Base-by-base conservation (phyloP, 257 asterid genomes). In the Petrea volubilis region DNA sequence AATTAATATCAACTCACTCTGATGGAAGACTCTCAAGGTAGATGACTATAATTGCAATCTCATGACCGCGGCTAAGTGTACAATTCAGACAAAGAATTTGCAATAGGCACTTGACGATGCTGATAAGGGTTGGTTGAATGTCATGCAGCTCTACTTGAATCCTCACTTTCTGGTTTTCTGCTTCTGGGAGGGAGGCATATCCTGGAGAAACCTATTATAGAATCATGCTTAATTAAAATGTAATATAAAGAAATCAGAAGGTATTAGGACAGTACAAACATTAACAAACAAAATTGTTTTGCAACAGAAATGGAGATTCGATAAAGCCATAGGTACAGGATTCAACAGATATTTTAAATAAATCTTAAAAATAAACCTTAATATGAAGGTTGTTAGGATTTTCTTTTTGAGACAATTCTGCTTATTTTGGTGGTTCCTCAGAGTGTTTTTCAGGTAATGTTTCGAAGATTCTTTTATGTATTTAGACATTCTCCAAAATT, bases 181-280 rank as follows among this genome's bases (percentile, higher is more conserved):
- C 81, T 72, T 78, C 51, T 72, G 80, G 41, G 64, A 58, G 25
- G 80, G 79, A 70, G 79, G 56, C 63, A 50, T 73, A 31, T 77
- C 90, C 63, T 64, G 72, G 43, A 23, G 62, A 77, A 80, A 82
- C 83, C 93, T 87, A 33, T 36, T 53, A 72, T 51, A 77, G 49
- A 61, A 65, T 64, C 28, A 13, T 23, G 28, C 68, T 18, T 44
- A 31, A 18, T 78, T 24, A 67, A 33, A 41, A 24, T 4, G 20
- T 41, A 25, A 46, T 14, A 14, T n/a, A 24, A 21, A 17, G 28
- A 38, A 25, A 21, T 15, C 40, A 7, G 14, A 52, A 10, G 41
- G 33, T 17, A 49, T 10, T 36, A 17, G 69, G 14, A 3, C 24
- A 47, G 40, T 36, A 59, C 20, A 33, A 13, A 31, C 27, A 0